Base-by-base conservation (phyloP, 805 yeast genomes). In the Metschnikowia continentalis region DNA sequence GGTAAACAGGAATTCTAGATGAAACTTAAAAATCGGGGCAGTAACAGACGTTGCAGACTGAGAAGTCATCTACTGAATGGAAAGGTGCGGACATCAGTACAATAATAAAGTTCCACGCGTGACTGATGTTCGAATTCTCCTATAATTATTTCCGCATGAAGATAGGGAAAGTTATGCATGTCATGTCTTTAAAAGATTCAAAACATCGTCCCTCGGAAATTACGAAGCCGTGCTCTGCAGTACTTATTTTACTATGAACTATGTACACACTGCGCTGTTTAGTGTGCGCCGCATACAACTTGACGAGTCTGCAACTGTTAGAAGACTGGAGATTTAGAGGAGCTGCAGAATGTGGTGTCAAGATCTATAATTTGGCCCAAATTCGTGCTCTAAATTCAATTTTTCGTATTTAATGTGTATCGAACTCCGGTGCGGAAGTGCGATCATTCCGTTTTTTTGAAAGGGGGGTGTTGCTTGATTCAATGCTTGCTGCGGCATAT, bases 401-500 rank as follows among this genome's bases (percentile, higher is more conserved):
- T 19, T 42, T 5, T 7, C 23, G 14, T 6, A 22, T 19, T 15
- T 14, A 22, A 22, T 22, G 42, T 39, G 42, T 19, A 37, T 19
- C 23, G 8, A 14, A 22, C 6, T 7, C 22, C 10, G 20, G 22
- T 26, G 33, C 35, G 33, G 20, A 11, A 11, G 32, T 33, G 37
- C 32, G 32, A 13, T 42, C 30, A 19, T 32, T 11, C 42, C 32
- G 30, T 17, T 32, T 32, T 42, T 33, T 20, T 13, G 2, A 20
- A 13, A n/a, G 37, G 46, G 38, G 46, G 30, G 30, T 33, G 32
- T 37, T 42, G 32, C 38, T 22, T 40, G 32, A 32, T 33, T 42
- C 38, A 42, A 42, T 39, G 49, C 46, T 41, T 39, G 49, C 46
- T 47, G 49, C 49, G 22, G 46, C 46, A 39, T 38, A 32, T n/a